A percentile compares a stretch with the other conserved stretches of the same genome.
Conservation (phyloP, 2,329 filamentous ascomycete species). For the Xylaria multiplex region DNA sequence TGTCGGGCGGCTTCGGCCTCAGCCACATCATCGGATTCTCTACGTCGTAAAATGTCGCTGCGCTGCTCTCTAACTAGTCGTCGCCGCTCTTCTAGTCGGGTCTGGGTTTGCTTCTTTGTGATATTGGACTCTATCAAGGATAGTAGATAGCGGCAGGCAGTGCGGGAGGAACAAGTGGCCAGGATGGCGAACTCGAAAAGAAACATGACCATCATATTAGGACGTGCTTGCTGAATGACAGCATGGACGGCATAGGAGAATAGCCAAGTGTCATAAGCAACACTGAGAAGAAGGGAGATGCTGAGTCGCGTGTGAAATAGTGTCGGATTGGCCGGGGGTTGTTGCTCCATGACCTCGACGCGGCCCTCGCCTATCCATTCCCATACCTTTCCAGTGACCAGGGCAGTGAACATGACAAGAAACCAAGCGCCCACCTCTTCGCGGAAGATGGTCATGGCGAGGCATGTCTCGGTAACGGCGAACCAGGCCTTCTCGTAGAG, state of each 20-base stretch:
- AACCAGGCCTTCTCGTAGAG: conserved; percentile 99
- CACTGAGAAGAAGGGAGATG: conserved; percentile 79
- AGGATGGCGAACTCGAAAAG: conserved; percentile 96
- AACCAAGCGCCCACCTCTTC: conserved; percentile 96
- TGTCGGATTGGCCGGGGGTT: conserved; percentile 87
- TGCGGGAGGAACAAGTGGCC: conserved; percentile 81
- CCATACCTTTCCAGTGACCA: conserved; percentile 96
- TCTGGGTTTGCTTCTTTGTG: conserved; percentile 76
- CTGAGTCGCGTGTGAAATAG: conserved; percentile 88
- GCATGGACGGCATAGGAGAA: conserved; percentile 83
- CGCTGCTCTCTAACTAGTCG: conserved; percentile 71
- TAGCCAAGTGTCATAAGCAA: conserved; percentile 82
- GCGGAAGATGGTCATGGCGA: conserved; percentile 98
- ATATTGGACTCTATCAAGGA: conserved; percentile 82
- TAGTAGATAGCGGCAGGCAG: conserved; percentile 79
- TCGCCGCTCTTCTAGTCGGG: conserved; percentile 74
- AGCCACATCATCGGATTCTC: conserved; percentile 57
- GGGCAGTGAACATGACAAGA: conserved; percentile 91
- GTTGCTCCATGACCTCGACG: conserved; percentile 93
- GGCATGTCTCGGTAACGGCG: conserved; percentile 92
- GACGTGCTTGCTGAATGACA: conserved; percentile 86
- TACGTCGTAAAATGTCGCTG: conserved; percentile 61
- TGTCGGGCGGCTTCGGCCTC: conserved; percentile 59
- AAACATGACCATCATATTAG: conserved; percentile 99
- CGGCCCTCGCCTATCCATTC: conserved; percentile 97